These are phyloP conservation scores for Cydonia oblonga DNA, from an alignment of 331 rosid genomes.

Conservation along the genomic window DNA sequence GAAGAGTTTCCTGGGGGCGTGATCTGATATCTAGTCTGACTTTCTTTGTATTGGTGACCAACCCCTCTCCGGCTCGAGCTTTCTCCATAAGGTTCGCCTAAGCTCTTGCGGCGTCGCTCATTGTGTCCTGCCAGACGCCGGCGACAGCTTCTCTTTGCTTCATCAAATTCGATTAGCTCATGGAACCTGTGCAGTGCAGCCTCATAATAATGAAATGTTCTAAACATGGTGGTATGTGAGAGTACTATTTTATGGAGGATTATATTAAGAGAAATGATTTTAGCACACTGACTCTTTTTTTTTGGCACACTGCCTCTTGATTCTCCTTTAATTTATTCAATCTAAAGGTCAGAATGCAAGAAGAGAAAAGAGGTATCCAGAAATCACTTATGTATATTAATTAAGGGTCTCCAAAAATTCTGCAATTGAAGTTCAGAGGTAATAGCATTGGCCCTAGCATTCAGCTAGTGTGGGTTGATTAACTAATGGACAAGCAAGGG, in stretches of 20 bases:
- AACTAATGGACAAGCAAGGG: not conserved
- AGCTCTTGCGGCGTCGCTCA: constrained; percentile 66
- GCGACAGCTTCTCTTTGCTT: constrained; percentile 86
- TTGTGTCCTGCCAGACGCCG: constrained; percentile 80
- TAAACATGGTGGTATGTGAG: not conserved
- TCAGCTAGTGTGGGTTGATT: not conserved
- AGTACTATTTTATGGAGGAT: not conserved
- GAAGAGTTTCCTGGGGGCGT: constrained; percentile 42
- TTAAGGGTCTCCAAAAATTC: not conserved
- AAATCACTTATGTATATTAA: not conserved
- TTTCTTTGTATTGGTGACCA: constrained; percentile 21
- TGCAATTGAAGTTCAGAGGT: not conserved
- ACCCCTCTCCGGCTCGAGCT: constrained; percentile 23
- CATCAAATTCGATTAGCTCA: constrained; percentile 72
- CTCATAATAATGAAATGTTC: not conserved
- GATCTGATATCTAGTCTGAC: constrained; percentile 29
- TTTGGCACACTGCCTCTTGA: not conserved
- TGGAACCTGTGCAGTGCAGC: constrained; percentile 51
- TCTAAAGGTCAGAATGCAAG: not conserved
- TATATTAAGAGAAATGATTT: not conserved
- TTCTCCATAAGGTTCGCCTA: constrained; percentile 37
- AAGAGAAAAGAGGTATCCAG: not conserved
- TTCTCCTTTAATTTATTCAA: no score
- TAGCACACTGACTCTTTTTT: not conserved
- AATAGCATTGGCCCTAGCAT: not conserved